Base-by-base conservation (phyloP, 225 moss, liverwort and hornwort genomes). In the Climacium dendroides region DNA sequence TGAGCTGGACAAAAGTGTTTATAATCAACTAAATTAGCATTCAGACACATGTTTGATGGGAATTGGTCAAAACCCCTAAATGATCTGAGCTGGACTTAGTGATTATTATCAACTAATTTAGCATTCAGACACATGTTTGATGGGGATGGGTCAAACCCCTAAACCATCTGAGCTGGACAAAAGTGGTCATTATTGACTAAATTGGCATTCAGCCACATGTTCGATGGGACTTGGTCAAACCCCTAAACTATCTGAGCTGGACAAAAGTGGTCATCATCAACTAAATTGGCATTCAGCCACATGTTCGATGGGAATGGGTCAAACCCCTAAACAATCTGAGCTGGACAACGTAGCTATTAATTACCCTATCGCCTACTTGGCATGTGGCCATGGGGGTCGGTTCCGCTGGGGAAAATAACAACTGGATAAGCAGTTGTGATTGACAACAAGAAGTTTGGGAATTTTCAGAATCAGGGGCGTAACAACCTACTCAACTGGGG, bases 101-200 rank as follows among this genome's bases (percentile, higher is more conserved):
- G n/a, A n/a, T n/a, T n/a, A n/a, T n/a, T n/a, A n/a, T n/a, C n/a
- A n/a, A n/a, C n/a, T n/a, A n/a, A n/a, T n/a, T n/a, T n/a, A n/a
- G n/a, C n/a, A n/a, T n/a, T n/a, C n/a, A n/a, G n/a, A n/a, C n/a
- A n/a, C n/a, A n/a, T n/a, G n/a, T n/a, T n/a, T n/a, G n/a, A n/a
- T n/a, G n/a, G n/a, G n/a, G n/a, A n/a, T n/a, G n/a, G n/a, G n/a
- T n/a, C n/a, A n/a, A n/a, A n/a, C n/a, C n/a, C n/a, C n/a, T 7
- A 35, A 24, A 41, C 58, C 16, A 79, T 9, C 2, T 48, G 63
- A 34, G 43, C 2, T 0, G 28, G 17, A 28, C 43, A 43, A 5
- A 26, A 6, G 9, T 25, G 43, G 0, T 2, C 16, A 0, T 1
- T 39, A 7, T 24, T 0, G 2, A 9, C 63, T 16, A 17, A 73